A percentile compares a stretch with the other conserved stretches of the same genome.
Conservation (phyloP, 2,329 filamentous ascomycete genomes). For the Diaporthe sp. region DNA sequence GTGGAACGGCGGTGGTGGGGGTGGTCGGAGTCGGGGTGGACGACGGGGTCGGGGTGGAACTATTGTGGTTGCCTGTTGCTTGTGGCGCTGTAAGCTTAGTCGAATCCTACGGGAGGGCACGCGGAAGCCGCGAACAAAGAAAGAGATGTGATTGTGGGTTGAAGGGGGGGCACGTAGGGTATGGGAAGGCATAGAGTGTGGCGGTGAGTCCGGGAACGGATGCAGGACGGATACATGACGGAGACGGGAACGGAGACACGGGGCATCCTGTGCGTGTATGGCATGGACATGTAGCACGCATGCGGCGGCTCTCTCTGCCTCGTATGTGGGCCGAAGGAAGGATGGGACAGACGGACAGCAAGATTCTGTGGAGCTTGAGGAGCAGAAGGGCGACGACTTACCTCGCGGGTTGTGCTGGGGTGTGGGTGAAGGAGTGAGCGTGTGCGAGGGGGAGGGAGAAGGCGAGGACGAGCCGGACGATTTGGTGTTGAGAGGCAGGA, state of each 20-base stretch:
- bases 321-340: not conserved
- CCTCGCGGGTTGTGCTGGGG: constrained; percentile 22
- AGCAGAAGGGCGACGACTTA: constrained; percentile 1
- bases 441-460: not conserved
- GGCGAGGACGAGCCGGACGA: not conserved
- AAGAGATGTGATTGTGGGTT: not conserved
- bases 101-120: constrained; percentile 6
- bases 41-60: not conserved
- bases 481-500: constrained; percentile 13
- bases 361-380: not conserved
- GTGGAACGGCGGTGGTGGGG: constrained; percentile 24
- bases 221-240: not conserved
- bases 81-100: constrained; percentile 20
- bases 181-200: constrained; percentile 2
- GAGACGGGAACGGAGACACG: constrained; percentile 3
- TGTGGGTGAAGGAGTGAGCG: not conserved
- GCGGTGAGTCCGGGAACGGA: not conserved
- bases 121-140: not conserved
- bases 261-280: not conserved
- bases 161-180: not conserved
- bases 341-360: not conserved
- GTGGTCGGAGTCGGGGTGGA: constrained; percentile 20
- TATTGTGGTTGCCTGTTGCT: constrained; percentile 26
- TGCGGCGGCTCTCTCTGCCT: not conserved
- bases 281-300: not conserved